Evolutionary conservation across 768 basidiomycete genomes (phyloP), one percentile per base, ranked within the genome.

Genomic region (Lactarius psammicola): DNA sequence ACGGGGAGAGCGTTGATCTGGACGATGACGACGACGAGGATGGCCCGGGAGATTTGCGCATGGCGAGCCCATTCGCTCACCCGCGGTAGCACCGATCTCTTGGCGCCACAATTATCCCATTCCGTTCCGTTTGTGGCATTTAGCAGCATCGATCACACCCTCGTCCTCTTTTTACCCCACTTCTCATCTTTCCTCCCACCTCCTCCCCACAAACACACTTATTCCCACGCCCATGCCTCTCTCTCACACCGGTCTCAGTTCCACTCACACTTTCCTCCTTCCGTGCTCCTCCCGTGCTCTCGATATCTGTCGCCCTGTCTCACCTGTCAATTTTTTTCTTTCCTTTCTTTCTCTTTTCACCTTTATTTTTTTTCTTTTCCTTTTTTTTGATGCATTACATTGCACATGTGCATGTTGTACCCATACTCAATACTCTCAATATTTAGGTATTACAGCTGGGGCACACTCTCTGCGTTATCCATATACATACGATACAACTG

Each of bases 391-490:
- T 66, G 61, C 65, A 66, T 66, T 38, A 58, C 65, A 53, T 31
- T 57, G 65, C 65, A 56, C 13, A 11, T 33, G 56, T 63, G 62
- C 66, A 67, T 63, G 66, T 59, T 67, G 66, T 67, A 66, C 26
- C 58, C 65, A 62, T 66, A 66, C 61, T 66, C 65, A 66, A 66
- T 53, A 67, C 28, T 42, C 57, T 66, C 61, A 59, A 67, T 59
- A 63, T 67, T 31, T 46, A 67, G 56, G 65, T 66, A 58, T 56
- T 51, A 62, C 51, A 51, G 6, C 36, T 28, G 59, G 54, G 65
- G 33, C 46, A 49, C 34, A 20, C n/a, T n/a, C 31, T n/a, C 30
- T 55, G 58, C 40, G 49, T 34, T 64, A 66, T 38, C 30, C 42
- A 57, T n/a, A 62, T 56, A 62, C 46, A 56, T 40, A 18, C 55